phyloP scores from a whole-genome alignment of 2,329 filamentous ascomycete genomes.

The Sarocladiaceae sp. region DNA sequence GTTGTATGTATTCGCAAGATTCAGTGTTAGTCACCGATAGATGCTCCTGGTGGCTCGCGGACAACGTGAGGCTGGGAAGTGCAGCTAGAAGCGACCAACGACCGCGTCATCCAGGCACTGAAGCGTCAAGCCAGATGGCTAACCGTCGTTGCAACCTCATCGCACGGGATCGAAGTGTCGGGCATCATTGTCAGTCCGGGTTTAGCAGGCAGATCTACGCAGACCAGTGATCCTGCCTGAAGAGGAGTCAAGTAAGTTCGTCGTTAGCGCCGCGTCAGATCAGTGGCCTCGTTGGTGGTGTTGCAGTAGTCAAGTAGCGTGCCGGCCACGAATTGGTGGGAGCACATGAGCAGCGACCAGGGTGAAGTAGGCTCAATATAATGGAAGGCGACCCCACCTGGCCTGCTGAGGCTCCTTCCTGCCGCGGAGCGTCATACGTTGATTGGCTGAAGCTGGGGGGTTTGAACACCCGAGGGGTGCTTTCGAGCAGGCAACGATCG shows the following conservation, averaged over 20 bases:
- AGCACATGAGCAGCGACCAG: constrained; percentile 7
- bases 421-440: not conserved
- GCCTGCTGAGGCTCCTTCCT: not conserved
- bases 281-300: not conserved
- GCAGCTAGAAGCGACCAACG: no score
- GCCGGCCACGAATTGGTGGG: not conserved
- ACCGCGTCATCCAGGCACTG: not conserved
- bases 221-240: not conserved
- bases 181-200: constrained; percentile 4
- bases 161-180: not conserved
- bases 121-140: not conserved
- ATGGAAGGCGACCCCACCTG: not conserved
- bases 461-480: not conserved
- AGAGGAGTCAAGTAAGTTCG: not conserved
- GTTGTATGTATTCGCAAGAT: no score
- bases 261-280: constrained; percentile 1
- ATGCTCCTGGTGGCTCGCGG: no score
- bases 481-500: not conserved
- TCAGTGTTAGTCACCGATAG: no score
- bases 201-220: not conserved
- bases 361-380: not conserved
- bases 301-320: not conserved
- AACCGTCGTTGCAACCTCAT: not conserved
- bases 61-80: not conserved
- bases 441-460: not conserved